Conservation (phyloP, 805 yeast species). For the Monosporozyma servazzii region DNA sequence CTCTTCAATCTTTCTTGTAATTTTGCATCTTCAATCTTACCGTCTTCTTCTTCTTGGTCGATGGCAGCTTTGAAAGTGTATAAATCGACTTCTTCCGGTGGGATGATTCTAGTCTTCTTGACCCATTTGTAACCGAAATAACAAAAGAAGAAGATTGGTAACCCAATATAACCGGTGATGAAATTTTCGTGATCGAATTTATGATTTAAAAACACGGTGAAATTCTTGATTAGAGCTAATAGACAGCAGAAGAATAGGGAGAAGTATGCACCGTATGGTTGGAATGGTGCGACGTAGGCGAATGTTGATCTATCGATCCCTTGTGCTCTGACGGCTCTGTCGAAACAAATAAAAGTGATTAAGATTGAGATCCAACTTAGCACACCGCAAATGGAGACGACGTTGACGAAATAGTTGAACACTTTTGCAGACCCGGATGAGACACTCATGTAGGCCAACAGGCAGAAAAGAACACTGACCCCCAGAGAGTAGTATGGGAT, state of each 20-base stretch:
- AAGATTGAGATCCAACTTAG: conserved; percentile 68
- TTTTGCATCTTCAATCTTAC: conserved; percentile 25
- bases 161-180: conserved; percentile 70
- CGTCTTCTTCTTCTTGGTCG: conserved; percentile 28
- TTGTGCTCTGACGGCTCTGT: conserved; percentile 57
- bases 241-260: conserved; percentile 46
- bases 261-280: conserved; percentile 57
- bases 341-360: conserved; percentile 57
- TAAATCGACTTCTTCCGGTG: conserved; percentile 49
- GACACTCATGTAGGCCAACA: conserved; percentile 63
- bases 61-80: conserved; percentile 20
- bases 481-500: conserved; percentile 55
- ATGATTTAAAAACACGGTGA: conserved; percentile 59
- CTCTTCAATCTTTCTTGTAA: conserved; percentile 21
- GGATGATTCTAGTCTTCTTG: conserved; percentile 40
- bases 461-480: conserved; percentile 45
- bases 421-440: conserved; percentile 46
- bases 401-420: conserved; percentile 63
- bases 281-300: conserved; percentile 56
- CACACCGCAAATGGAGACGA: conserved; percentile 67
- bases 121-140: conserved; percentile 52
- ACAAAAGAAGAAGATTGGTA: conserved; percentile 45
- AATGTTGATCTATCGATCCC: conserved; percentile 49
- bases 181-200: conserved; percentile 54
- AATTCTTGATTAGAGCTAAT: conserved; percentile 57